Evolutionary conservation across 495 filamentous ascomycete genomes (phyloP).

Genomic region (Penicillium simplicissimum): DNA sequence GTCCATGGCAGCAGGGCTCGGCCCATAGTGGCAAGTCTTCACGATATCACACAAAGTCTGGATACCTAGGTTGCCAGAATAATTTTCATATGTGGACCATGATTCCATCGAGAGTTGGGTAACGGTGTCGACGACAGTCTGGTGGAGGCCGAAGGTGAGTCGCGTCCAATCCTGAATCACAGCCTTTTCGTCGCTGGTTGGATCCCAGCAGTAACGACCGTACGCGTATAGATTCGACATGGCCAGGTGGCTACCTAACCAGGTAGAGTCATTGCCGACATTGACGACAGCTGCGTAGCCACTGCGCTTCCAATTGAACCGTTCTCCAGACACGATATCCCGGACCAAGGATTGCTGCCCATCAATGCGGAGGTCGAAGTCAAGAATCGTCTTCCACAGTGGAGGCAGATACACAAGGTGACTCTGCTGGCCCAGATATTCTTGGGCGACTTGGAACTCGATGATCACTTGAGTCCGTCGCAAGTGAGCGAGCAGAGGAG

Average conservation of each 20-base stretch:
- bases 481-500: constrained; percentile 63
- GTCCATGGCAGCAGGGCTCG: constrained; percentile 63
- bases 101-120: constrained; percentile 63
- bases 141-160: constrained; percentile 58
- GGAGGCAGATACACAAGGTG: constrained; percentile 65
- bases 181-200: constrained; percentile 38
- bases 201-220: constrained; percentile 62
- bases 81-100: constrained; percentile 68
- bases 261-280: constrained; percentile 63
- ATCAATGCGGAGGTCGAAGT: constrained; percentile 63
- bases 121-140: constrained; percentile 53
- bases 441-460: constrained; percentile 64
- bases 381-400: constrained; percentile 62
- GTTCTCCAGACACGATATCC: constrained; percentile 57
- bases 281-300: constrained; percentile 67
- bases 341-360: constrained; percentile 43
- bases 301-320: constrained; percentile 54
- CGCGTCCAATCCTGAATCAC: constrained; percentile 62
- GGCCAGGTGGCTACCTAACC: constrained; percentile 65
- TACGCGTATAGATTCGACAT: constrained; percentile 72
- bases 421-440: constrained; percentile 67
- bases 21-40: constrained; percentile 58
- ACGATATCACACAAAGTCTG: constrained; percentile 67
- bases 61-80: constrained; percentile 65
- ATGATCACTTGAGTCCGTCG: constrained; percentile 55